Evolutionary conservation across 75 land plant genomes (phyloP).

Genomic region (Sequoiadendron giganteum): DNA sequence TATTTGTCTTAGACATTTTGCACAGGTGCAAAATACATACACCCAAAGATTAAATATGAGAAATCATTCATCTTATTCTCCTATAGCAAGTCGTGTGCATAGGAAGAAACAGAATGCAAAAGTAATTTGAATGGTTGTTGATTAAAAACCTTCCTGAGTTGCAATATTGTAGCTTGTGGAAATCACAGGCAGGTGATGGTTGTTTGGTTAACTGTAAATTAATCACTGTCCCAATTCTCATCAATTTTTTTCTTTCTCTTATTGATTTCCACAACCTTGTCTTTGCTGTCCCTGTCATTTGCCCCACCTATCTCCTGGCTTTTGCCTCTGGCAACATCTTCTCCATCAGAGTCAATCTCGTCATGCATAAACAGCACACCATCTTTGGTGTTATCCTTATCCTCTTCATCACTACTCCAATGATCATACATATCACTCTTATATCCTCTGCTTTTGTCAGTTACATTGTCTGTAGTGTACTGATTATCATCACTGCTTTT

Average conservation of each 20-base stretch:
- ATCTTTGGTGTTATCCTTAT: not conserved
- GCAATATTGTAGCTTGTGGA: not conserved
- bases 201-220: not conserved
- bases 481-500: not conserved
- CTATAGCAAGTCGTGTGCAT: not conserved
- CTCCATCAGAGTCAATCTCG: not conserved
- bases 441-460: not conserved
- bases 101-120: not conserved
- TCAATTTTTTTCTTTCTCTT: not conserved
- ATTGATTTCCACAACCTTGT: not conserved
- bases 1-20: not conserved
- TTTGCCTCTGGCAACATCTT: not conserved
- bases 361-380: not conserved
- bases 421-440: slow-evolving; percentile 20
- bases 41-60: not conserved
- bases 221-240: slow-evolving; percentile 2
- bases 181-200: not conserved
- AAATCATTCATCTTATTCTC: not conserved
- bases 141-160: not conserved
- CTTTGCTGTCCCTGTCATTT: not conserved
- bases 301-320: not conserved
- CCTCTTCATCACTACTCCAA: slow-evolving; percentile 26
- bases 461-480: not conserved
- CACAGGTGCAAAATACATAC: not conserved
- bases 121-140: not conserved